These are phyloP conservation scores for Tolypocladium ophioglossoides DNA, from an alignment of 2,329 filamentous ascomycete species.

Conservation along the genomic window DNA sequence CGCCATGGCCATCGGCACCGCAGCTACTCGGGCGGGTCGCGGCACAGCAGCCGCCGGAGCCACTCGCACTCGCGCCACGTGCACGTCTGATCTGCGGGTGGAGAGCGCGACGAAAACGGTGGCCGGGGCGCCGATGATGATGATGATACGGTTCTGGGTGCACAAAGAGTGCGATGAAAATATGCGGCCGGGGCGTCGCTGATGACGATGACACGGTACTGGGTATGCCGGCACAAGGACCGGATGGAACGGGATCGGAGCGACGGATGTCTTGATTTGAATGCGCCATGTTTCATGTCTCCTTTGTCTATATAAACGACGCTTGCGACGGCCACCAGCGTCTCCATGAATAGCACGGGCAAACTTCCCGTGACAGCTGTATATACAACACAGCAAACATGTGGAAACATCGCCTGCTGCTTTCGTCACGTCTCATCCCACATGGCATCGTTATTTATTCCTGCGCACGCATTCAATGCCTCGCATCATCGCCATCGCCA, in stretches of 20 bases:
- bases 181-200: no score
- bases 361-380: neutral
- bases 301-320: neutral
- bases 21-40: constrained; percentile 23
- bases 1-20: constrained; percentile 31
- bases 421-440: no score
- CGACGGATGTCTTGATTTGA: neutral
- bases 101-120: no score
- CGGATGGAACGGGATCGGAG: neutral
- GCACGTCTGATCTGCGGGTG: constrained; percentile 30
- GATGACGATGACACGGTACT: no score
- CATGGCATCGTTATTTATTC: neutral
- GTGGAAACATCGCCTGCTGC: no score
- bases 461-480: neutral
- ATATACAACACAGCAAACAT: neutral
- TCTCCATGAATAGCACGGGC: neutral
- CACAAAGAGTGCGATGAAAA: no score
- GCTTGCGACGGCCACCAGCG: neutral
- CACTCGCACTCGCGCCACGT: constrained; percentile 38
- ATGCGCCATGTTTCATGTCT: neutral
- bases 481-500: constrained; percentile 17
- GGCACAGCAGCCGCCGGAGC: constrained; percentile 29
- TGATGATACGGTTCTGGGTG: neutral
- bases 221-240: neutral
- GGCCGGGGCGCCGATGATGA: no score